A percentile compares a stretch with the other conserved stretches of the same genome.
Evolutionary conservation across 208 protist species (phyloP).

Genomic region (Phytomonas sp.): DNA sequence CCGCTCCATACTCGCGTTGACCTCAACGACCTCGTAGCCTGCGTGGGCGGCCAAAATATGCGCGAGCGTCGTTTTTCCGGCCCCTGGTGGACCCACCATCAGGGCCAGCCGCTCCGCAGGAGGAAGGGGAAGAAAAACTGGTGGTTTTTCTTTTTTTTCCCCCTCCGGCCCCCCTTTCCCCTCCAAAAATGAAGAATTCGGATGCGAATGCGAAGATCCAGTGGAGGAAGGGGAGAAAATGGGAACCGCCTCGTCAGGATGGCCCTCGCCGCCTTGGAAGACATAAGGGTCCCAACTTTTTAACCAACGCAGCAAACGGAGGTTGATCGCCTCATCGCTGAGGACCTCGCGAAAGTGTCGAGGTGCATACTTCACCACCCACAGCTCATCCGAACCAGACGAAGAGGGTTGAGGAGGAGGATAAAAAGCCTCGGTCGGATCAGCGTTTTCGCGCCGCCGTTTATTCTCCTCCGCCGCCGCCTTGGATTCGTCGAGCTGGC

Average conservation of each 20-base stretch:
- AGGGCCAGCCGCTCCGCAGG: constrained; percentile 70
- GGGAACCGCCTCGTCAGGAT: not conserved
- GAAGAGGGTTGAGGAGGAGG: no score
- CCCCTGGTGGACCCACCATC: constrained; percentile 89
- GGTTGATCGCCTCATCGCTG: constrained; percentile 71
- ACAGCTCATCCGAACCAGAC: constrained; percentile 22
- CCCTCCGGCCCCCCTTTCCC: not conserved
- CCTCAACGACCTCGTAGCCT: constrained; percentile 91
- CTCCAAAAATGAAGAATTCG: not conserved
- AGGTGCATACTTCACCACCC: constrained; percentile 70
- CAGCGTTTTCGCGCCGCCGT: not conserved
- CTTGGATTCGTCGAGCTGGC: not conserved
- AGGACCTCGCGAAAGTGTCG: constrained; percentile 70
- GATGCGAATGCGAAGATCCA: no score
- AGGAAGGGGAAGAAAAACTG: not conserved
- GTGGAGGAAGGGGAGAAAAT: not conserved
- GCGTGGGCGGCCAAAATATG: constrained; percentile 90
- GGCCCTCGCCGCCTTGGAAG: constrained; percentile 22
- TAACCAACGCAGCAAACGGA: constrained; percentile 74
- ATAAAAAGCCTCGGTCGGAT: no score
- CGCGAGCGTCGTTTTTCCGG: constrained; percentile 95
- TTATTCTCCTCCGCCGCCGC: not conserved
- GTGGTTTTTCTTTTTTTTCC: no score
- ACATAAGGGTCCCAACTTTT: constrained; percentile 74
- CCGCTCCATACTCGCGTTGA: constrained; percentile 93